Evolutionary conservation across 306 rosid species (phyloP).

Genomic region (Castanea sativa): DNA sequence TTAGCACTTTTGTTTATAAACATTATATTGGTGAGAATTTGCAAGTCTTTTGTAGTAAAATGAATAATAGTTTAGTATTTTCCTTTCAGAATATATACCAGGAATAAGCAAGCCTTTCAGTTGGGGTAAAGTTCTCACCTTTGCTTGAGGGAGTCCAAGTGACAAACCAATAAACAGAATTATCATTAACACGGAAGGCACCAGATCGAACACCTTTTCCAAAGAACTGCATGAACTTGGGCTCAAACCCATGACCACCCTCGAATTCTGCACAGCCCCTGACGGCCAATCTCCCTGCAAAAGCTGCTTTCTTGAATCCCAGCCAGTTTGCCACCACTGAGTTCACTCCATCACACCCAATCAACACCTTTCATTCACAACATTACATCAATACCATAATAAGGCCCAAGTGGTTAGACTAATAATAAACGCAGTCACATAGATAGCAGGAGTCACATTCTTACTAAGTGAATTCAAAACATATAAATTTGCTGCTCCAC

Average conservation of each 20-base stretch:
- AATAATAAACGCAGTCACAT: not conserved
- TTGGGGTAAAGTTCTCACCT: slow-evolving; percentile 3
- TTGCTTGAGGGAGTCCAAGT: slow-evolving; percentile 26
- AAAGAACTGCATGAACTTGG: slow-evolving; percentile 22
- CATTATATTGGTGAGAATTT: no score
- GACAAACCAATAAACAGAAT: slow-evolving; percentile 24
- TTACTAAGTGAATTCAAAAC: not conserved
- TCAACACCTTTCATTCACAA: slow-evolving; percentile 7
- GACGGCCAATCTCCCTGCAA: slow-evolving; percentile 28
- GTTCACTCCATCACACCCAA: slow-evolving; percentile 35
- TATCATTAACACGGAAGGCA: slow-evolving; percentile 15
- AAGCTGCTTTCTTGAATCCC: slow-evolving; percentile 12
- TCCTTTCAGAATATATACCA: no score
- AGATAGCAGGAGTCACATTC: not conserved
- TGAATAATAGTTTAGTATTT: no score
- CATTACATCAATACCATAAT: not conserved
- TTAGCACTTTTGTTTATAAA: no score
- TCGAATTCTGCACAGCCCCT: slow-evolving; percentile 2
- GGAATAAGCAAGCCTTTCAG: not conserved
- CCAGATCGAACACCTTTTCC: slow-evolving; percentile 35
- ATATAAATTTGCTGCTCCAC: not conserved
- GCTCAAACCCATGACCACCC: slow-evolving; percentile 20
- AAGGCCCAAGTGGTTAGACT: not conserved
- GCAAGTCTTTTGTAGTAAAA: no score
- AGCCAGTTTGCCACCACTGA: slow-evolving; percentile 27